Evolutionary conservation across 176 grass and related monocot genomes (phyloP).

Genomic region (Aegilops tauschii): DNA sequence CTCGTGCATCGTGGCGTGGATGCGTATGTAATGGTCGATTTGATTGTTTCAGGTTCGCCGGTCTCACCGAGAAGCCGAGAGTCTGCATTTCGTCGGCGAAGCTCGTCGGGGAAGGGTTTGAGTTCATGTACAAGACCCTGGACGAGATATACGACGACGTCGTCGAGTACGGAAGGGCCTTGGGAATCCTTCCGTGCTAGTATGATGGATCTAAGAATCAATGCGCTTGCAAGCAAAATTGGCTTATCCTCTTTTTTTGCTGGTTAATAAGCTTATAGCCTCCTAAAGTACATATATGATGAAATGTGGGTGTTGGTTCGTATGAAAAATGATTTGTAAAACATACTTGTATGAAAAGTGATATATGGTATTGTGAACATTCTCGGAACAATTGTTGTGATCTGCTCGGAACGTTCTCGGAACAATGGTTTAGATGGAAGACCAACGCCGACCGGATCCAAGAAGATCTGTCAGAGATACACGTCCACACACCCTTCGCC

Average conservation of each 20-base stretch:
- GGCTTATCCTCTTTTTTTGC: background rate
- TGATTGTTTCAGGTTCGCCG: constrained; percentile 10
- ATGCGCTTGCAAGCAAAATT: background rate
- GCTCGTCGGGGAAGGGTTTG: background rate
- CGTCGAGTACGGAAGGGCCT: background rate
- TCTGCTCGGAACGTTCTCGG: too few relatives aligned
- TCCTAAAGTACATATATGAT: background rate
- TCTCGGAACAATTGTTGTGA: too few relatives aligned
- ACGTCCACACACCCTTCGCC: too few relatives aligned
- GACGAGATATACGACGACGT: constrained; percentile 15
- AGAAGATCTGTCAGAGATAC: too few relatives aligned
- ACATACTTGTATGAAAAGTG: too few relatives aligned
- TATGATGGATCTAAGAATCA: background rate
- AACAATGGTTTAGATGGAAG: too few relatives aligned
- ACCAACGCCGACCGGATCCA: too few relatives aligned
- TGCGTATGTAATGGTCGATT: background rate
- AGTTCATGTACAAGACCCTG: background rate
- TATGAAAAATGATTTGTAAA: background rate
- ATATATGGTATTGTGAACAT: too few relatives aligned
- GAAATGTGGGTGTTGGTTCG: background rate
- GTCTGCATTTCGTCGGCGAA: constrained; percentile 26
- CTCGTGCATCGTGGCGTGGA: background rate
- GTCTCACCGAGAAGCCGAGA: background rate
- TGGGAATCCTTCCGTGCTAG: background rate
- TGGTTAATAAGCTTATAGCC: too few relatives aligned